Conservation (phyloP, 352 stramenopile species). For the Phytopythium kandeliae region DNA sequence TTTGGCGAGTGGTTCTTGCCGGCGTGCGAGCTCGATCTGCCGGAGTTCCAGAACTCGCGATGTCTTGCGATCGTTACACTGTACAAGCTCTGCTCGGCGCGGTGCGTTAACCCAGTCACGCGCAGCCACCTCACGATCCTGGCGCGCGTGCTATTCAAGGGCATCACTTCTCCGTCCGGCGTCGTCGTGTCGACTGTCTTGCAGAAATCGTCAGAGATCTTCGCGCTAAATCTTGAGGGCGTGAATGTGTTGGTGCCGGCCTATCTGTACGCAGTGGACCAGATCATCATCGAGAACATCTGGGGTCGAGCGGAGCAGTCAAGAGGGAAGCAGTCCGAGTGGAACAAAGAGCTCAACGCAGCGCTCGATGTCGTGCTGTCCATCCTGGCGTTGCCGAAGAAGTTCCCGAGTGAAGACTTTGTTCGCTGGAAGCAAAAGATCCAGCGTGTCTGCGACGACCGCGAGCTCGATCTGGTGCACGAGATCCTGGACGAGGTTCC, state of each 20-base stretch:
- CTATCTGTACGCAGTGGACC: conserved; percentile 77
- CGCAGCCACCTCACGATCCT: conserved; percentile 59
- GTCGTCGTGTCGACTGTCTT: conserved; percentile 79
- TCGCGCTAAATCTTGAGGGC: conserved; percentile 73
- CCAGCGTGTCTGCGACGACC: conserved; percentile 28
- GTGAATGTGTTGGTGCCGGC: conserved; percentile 75
- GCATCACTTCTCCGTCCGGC: conserved; percentile 64
- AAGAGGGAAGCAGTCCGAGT: conserved; percentile 67
- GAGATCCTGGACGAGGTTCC: conserved; percentile 66
- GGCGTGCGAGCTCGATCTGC: conserved; percentile 64
- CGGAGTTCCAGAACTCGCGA: conserved; percentile 71
- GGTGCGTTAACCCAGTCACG: conserved; percentile 55
- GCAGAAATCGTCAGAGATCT: conserved; percentile 65
- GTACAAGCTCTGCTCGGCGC: conserved; percentile 71
- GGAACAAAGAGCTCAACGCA: conserved; percentile 77
- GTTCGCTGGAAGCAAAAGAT: conserved; percentile 79
- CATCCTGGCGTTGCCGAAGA: conserved; percentile 61
- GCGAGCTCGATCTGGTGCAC: conserved; percentile 25
- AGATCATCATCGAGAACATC: conserved; percentile 81
- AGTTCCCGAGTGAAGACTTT: conserved; percentile 71
- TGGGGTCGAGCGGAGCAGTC: conserved; percentile 62
- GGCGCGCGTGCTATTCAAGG: conserved; percentile 64
- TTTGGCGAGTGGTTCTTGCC: conserved; percentile 86
- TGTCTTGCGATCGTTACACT: conserved; percentile 75
- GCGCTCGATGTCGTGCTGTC: conserved; percentile 75